phyloP scores from a whole-genome alignment of 1,284 basidiomycete genomes.

The Phaffia rhodozyma region DNA sequence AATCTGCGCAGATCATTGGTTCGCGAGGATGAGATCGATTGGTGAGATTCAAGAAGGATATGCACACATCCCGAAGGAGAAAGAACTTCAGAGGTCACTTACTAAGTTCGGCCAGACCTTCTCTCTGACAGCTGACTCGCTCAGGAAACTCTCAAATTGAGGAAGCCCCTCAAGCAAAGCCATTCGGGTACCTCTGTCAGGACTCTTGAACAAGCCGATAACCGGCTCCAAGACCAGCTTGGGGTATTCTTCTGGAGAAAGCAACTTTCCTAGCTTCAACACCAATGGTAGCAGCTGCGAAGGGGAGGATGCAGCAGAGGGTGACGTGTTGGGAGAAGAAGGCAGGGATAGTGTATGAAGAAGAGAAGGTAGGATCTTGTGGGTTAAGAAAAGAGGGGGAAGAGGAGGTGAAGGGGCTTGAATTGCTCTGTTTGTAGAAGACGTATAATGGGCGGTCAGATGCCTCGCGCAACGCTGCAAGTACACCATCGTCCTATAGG shows the following conservation, averaged over 20 bases:
- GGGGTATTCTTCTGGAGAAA: slow-evolving; percentile 59
- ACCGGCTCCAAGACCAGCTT: slow-evolving; percentile 62
- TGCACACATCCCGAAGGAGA: not conserved
- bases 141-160: slow-evolving; percentile 75
- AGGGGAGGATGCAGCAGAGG: slow-evolving; percentile 62
- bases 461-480: not conserved
- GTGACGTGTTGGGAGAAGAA: slow-evolving; percentile 47
- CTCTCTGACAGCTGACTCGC: slow-evolving; percentile 69
- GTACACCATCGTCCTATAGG: not conserved
- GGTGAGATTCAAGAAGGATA: not conserved
- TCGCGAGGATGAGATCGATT: not conserved
- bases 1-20: slow-evolving; percentile 38
- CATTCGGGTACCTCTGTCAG: slow-evolving; percentile 88
- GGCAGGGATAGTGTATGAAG: slow-evolving; percentile 73
- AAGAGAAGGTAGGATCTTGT: slow-evolving; percentile 77
- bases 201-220: slow-evolving; percentile 68
- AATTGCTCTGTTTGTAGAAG: slow-evolving; percentile 45
- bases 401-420: slow-evolving; percentile 69
- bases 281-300: slow-evolving; percentile 69
- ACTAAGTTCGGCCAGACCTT: slow-evolving; percentile 90
- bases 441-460: not conserved
- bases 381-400: slow-evolving; percentile 73
- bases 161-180: slow-evolving; percentile 75
- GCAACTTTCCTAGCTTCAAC: slow-evolving; percentile 60
- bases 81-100: slow-evolving; percentile 25